These are phyloP conservation scores for Tagetes patula DNA, from an alignment of 129 eudicot genomes.

Conservation along the genomic window DNA sequence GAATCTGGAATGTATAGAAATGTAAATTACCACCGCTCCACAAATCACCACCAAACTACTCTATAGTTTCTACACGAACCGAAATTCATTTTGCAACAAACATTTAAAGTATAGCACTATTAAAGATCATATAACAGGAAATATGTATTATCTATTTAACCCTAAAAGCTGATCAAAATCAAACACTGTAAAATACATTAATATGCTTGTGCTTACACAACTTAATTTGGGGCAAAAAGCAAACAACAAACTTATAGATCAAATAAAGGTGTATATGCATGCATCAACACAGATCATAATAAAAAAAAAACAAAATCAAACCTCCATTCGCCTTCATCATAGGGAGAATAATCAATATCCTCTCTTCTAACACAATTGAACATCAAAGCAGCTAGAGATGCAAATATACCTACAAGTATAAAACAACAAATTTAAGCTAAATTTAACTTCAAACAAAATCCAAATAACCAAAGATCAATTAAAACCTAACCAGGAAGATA, in stretches of 20 bases:
- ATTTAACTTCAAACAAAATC: not conserved
- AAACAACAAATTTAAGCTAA: not conserved
- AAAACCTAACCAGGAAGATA: slow-evolving; percentile 77
- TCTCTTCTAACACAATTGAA: slow-evolving; percentile 91
- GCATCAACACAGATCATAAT: too few species aligned
- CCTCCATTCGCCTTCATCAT: slow-evolving; percentile 99
- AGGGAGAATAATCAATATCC: slow-evolving; percentile 93
- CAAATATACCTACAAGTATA: slow-evolving; percentile 72
- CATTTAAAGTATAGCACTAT: not conserved
- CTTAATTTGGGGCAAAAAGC: not conserved
- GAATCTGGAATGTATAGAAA: not conserved
- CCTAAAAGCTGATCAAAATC: not conserved
- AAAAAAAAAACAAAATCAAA: not conserved
- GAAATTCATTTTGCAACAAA: not conserved
- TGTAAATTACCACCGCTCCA: not conserved
- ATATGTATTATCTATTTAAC: not conserved
- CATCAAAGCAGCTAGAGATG: slow-evolving; percentile 97
- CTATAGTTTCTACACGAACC: not conserved
- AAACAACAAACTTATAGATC: slow-evolving; percentile 7
- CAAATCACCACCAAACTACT: not conserved
- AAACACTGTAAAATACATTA: not conserved
- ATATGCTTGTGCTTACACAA: not conserved
- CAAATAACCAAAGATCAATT: not conserved
- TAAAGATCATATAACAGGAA: not conserved
- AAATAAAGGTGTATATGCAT: not conserved